A percentile compares a stretch with the other conserved stretches of the same genome.
Evolutionary conservation across 2,329 filamentous ascomycete genomes (phyloP).

Genomic region (Trematosphaeria pertusa): DNA sequence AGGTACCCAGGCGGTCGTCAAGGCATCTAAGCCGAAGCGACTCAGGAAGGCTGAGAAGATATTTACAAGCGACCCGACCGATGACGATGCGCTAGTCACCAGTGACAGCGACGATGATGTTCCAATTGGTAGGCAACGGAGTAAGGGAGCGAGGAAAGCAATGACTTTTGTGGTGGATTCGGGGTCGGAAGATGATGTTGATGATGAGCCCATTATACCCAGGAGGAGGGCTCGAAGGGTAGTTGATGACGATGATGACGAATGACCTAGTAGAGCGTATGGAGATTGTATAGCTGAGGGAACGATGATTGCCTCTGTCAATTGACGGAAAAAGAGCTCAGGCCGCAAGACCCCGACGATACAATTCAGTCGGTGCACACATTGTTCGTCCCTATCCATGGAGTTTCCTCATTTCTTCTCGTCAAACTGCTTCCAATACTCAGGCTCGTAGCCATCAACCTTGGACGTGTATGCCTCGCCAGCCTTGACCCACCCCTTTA

Average conservation of each 20-base stretch:
- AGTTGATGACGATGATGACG: constrained; percentile 42
- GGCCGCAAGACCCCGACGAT: too few species aligned
- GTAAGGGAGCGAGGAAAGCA: constrained; percentile 18
- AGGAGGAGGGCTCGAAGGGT: constrained; percentile 37
- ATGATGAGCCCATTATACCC: constrained; percentile 27
- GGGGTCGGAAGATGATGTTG: constrained; percentile 26
- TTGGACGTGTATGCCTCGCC: constrained; percentile 47
- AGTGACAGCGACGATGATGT: constrained; percentile 44
- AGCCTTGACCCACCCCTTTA: constrained; percentile 55
- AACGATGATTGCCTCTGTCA: too few species aligned
- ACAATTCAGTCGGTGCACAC: too few species aligned
- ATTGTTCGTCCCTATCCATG: too few species aligned
- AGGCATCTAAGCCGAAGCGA: constrained; percentile 27
- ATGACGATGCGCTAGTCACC: constrained; percentile 41
- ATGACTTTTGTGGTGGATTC: constrained; percentile 30
- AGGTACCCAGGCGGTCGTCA: constrained; percentile 43
- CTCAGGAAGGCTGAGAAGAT: constrained; percentile 36
- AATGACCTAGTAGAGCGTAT: too few species aligned
- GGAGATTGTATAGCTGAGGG: too few species aligned
- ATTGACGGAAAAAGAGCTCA: too few species aligned
- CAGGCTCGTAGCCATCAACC: constrained; percentile 50
- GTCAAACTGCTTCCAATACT: constrained; percentile 52
- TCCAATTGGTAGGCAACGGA: constrained; percentile 16
- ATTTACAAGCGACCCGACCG: constrained; percentile 44
- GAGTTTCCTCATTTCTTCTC: too few species aligned